Evolutionary conservation across 208 protist species (phyloP).

Genomic region (Lotmaria passim): DNA sequence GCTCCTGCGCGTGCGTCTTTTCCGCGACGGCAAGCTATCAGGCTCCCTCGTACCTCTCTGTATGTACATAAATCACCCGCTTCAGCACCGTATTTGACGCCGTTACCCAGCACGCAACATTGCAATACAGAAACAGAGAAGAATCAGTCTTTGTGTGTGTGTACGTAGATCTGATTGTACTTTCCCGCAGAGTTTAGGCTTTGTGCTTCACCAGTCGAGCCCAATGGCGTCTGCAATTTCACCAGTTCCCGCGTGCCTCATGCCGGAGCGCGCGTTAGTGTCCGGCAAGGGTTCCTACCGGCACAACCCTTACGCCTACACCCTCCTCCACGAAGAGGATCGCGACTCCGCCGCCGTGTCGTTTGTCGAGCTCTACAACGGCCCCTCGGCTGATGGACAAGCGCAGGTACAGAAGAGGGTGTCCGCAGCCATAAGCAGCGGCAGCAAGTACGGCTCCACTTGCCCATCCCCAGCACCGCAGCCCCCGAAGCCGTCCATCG

Average conservation of each 20-base stretch:
- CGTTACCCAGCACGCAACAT: too few relatives aligned
- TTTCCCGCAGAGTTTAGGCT: background rate
- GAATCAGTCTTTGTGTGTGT: background rate
- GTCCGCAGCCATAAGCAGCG: background rate
- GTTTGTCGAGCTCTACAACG: conserved; percentile 29
- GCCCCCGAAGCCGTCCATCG: background rate
- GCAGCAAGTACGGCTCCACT: conserved; percentile 13
- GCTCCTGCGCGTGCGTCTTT: background rate
- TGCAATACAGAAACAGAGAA: too few relatives aligned
- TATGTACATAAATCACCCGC: background rate
- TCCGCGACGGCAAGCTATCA: background rate
- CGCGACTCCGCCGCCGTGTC: conserved; percentile 21
- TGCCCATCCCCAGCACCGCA: conserved; percentile 8
- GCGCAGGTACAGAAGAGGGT: conserved; percentile 2
- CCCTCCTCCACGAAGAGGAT: conserved; percentile 32
- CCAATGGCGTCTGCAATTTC: conserved; percentile 8
- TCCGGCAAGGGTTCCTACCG: conserved; percentile 33
- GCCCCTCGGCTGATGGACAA: background rate
- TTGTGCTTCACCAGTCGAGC: background rate
- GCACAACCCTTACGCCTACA: conserved; percentile 57
- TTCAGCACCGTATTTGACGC: background rate
- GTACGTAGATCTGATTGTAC: background rate
- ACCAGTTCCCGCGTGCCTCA: background rate
- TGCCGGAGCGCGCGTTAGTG: background rate
- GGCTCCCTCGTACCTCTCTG: background rate